phyloP scores from a whole-genome alignment of 2,329 filamentous ascomycete genomes.

The Coniosporium tulheliwenetii region DNA sequence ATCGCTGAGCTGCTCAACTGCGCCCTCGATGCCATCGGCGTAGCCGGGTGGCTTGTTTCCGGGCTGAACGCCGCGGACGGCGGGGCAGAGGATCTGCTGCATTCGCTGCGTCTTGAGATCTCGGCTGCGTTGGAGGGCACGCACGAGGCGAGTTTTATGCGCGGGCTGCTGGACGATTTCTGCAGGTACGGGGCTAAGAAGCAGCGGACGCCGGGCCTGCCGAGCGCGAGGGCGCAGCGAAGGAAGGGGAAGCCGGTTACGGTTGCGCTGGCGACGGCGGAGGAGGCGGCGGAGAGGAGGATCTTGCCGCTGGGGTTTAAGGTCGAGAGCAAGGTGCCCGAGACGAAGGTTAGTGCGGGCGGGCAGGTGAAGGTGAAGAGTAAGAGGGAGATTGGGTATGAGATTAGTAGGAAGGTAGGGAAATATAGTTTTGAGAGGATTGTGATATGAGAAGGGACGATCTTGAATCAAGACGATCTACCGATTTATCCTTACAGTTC shows the following conservation, averaged over 20 bases:
- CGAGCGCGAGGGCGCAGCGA: conserved; percentile 18
- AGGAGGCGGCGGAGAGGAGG: conserved; percentile 22
- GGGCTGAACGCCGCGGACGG: conserved; percentile 32
- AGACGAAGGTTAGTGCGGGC: conserved; percentile 42
- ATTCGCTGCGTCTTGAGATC: conserved; percentile 51
- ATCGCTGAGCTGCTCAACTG: conserved; percentile 57
- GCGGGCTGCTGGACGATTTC: conserved; percentile 49
- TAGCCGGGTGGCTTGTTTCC: conserved; percentile 59
- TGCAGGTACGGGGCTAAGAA: conserved; percentile 37
- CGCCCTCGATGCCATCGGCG: conserved; percentile 60
- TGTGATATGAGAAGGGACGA: neutral
- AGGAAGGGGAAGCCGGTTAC: conserved; percentile 29
- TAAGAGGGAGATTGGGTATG: conserved; percentile 56
- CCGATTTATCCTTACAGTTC: no score
- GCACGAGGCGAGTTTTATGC: conserved; percentile 51
- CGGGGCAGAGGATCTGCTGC: conserved; percentile 48
- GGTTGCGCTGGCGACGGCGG: conserved; percentile 25
- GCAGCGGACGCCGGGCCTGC: conserved; percentile 12
- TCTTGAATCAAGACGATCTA: no score
- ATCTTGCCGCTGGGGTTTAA: conserved; percentile 63
- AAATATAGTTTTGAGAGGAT: conserved; percentile 75
- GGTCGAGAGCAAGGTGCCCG: conserved; percentile 30
- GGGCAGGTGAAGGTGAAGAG: conserved; percentile 58
- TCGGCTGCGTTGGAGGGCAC: conserved; percentile 56
- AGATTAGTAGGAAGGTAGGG: conserved; percentile 65